Evolutionary conservation across 2,329 filamentous ascomycete genomes (phyloP).

Genomic region (Fusarium abutilonis): DNA sequence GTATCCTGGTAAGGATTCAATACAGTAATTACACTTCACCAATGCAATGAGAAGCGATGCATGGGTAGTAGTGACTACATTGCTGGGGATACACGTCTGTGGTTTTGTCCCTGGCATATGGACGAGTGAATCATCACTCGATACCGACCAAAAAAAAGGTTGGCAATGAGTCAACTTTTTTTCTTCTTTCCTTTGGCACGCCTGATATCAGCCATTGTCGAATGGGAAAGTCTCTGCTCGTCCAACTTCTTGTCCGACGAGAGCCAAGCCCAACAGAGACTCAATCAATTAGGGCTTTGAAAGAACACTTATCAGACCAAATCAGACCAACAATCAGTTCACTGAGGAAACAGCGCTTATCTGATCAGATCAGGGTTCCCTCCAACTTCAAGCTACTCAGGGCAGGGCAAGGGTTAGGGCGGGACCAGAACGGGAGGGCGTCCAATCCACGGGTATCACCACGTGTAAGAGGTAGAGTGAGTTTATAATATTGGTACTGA

Average conservation of each 20-base stretch:
- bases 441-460: conserved; percentile 25
- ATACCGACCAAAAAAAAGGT: conserved; percentile 23
- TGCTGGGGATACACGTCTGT: neutral
- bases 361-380: conserved; percentile 34
- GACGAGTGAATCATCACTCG: conserved; percentile 9
- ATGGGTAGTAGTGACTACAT: neutral
- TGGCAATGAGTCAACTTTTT: conserved; percentile 31
- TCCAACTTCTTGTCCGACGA: conserved; percentile 14
- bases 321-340: conserved; percentile 11
- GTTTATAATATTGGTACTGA: neutral
- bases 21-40: neutral
- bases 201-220: conserved; percentile 32
- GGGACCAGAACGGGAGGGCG: conserved; percentile 13
- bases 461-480: conserved; percentile 31
- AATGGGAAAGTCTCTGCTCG: conserved; percentile 27
- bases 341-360: conserved; percentile 28
- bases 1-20: neutral
- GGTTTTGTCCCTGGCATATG: neutral
- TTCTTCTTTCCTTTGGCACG: conserved; percentile 1
- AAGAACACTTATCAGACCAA: conserved; percentile 18
- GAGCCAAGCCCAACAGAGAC: conserved; percentile 14
- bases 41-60: neutral
- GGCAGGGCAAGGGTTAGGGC: conserved; percentile 31
- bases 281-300: conserved; percentile 4
- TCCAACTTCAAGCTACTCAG: conserved; percentile 31